Evolutionary conservation across 2,329 filamentous ascomycete genomes (phyloP).

Genomic region (Ceratocystis destructans): DNA sequence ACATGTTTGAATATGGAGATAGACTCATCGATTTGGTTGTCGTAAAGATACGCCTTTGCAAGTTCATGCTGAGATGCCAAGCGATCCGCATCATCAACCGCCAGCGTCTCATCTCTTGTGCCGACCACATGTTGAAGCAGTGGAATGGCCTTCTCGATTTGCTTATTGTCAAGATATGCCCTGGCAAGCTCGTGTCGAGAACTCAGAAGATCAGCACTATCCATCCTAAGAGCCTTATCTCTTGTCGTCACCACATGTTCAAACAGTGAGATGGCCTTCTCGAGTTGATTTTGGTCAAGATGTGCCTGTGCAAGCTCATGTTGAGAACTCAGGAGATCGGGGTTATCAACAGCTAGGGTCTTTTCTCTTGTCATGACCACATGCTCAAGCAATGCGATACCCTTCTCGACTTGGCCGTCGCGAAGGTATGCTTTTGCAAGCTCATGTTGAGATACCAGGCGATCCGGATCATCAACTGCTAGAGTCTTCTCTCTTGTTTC

Average conservation of each 20-base stretch:
- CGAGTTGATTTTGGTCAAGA: background rate
- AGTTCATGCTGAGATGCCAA: background rate
- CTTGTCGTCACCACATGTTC: too few species aligned
- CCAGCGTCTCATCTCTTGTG: too few species aligned
- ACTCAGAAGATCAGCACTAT: background rate
- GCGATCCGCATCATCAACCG: too few species aligned
- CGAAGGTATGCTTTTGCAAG: background rate
- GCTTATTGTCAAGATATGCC: too few species aligned
- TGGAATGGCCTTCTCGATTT: too few species aligned
- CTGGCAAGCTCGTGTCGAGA: too few species aligned
- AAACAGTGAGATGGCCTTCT: background rate
- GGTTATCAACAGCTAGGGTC: background rate
- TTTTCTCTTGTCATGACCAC: fast-evolving
- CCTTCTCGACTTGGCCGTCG: background rate
- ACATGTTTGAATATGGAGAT: background rate
- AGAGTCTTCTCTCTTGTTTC: too few species aligned
- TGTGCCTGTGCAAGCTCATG: too few species aligned
- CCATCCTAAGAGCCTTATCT: background rate
- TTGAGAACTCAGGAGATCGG: background rate
- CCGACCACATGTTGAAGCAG: too few species aligned
- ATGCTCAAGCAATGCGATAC: background rate
- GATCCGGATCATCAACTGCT: too few species aligned
- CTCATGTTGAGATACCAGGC: too few species aligned
- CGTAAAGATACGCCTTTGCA: background rate
- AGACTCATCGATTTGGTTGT: background rate